Base-by-base conservation (phyloP, 106 monocot genomes). In the Dendrobium huoshanense region DNA sequence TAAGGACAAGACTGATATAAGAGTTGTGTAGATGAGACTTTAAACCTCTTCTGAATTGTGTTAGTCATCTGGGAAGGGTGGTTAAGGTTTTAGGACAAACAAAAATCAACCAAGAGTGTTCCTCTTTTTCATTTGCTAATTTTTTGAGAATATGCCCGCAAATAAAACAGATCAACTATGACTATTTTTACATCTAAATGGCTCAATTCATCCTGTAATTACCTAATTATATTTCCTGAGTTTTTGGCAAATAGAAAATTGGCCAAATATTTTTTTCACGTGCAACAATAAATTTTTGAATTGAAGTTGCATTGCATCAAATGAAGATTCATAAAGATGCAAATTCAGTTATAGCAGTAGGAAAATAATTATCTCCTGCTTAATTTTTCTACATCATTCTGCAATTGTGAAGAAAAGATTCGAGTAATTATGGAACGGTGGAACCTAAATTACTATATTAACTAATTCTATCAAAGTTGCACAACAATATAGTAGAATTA, bases 1-100 rank as follows among this genome's bases (percentile, higher is more conserved):
- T 92, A 92, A 16, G 92, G 92, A 76, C 89, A 86, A 79, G 92
- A 92, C 41, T 92, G 92, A 79, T 92, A 92, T 55, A 92, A 79
- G 19, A 92, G 86, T 59, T 92, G 92, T 25, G 92, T 92, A 9
- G 89, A 92, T 44, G 92, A 92, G 79, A 92, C 92, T 74, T 92
- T 92, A 61, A 84, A 92, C 73, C 84, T 87, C 86, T 92, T 92
- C 86, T 92, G 92, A 19, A 92, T 92, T 44, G 92, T 92, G 73
- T 92, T 92, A 40, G 92, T 92, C 92, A 92, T 89, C 92, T 92
- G 82, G 79, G n/a, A 84, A 56, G 44, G 85, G 73, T 41, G 33
- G 79, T 91, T 87, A 91, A 91, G 88, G 24, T 76, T 45, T 72
- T 11, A 59, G 81, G 65, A 75, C 43, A 75, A 51, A 51, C 51